A percentile compares a stretch with the other conserved stretches of the same genome.
These are phyloP conservation scores for Lindgomyces ingoldianus DNA, from an alignment of 495 filamentous ascomycete species.

Conservation along the genomic window DNA sequence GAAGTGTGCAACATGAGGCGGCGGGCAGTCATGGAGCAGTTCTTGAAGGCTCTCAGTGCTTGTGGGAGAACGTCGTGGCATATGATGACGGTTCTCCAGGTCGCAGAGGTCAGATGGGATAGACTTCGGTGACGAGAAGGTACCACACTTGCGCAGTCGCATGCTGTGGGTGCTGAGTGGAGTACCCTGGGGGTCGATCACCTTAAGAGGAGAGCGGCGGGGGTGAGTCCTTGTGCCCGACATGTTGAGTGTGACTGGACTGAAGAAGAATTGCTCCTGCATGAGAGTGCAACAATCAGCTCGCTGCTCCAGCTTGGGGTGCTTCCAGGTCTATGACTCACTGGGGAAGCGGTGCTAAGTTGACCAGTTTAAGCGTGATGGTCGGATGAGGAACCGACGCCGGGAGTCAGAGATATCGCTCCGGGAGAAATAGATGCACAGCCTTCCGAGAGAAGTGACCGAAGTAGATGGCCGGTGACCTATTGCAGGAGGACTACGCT, in stretches of 20 bases:
- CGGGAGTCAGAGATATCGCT: constrained; percentile 22
- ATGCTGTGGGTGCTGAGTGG: constrained; percentile 40
- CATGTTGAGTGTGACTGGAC: constrained; percentile 41
- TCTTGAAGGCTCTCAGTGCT: constrained; percentile 57
- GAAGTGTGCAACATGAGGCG: constrained; percentile 40
- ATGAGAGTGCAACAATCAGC: constrained; percentile 35
- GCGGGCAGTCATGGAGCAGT: constrained; percentile 39
- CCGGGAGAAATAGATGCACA: constrained; percentile 27
- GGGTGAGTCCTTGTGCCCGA: constrained; percentile 40
- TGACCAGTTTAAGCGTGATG: constrained; percentile 18
- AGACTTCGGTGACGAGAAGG: constrained; percentile 58
- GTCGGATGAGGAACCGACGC: constrained; percentile 15
- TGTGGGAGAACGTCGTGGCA: constrained; percentile 63
- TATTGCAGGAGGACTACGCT: constrained; percentile 9
- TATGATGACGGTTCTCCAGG: constrained; percentile 52
- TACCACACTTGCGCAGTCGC: constrained; percentile 61
- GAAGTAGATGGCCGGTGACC: constrained; percentile 6
- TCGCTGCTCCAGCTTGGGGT: constrained; percentile 9
- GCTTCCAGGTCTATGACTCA: constrained; percentile 31
- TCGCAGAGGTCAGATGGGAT: constrained; percentile 45
- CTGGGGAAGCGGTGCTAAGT: constrained; percentile 8
- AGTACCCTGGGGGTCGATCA: constrained; percentile 25
- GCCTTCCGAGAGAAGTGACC: constrained; percentile 28
- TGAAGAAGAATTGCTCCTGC: constrained; percentile 17
- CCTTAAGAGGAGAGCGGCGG: constrained; percentile 42